Evolutionary conservation across 805 yeast species (phyloP), one percentile per base, ranked within the genome.

Genomic region (Teunomyces atbi): DNA sequence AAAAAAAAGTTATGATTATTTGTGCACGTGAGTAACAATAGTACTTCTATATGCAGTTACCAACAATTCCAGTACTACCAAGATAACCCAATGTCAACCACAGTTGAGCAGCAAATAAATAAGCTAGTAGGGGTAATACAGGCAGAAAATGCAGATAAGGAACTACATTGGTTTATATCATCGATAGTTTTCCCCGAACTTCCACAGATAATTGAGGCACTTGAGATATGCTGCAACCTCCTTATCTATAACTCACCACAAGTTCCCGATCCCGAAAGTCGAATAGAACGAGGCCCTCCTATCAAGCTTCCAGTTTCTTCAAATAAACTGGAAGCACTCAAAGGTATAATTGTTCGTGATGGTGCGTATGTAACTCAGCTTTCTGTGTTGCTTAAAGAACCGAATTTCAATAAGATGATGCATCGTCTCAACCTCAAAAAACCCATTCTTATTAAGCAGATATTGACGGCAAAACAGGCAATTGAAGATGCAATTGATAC

Each of bases 231-330:
- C 49, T 58, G 62, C 34, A 68, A 71, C 46, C 59, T 71, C 35
- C 55, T 72, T 7, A 48, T 66, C 13, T 64, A 63, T 55, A 70
- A 70, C 50, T 56, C 71, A 1, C 73, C 73, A 3, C 65, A 64
- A 41, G 61, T 59, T 26, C 72, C 73, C 3, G 66, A 65, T 42
- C 51, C 54, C 1, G 47, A 40, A 6, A 48, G 56, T 23, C 52
- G 50, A 34, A 58, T 60, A n/a, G 67, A 62, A 45, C 45, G 68
- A 11, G 75, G 74, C 1, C 72, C 73, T 4, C 43, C 75, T 11
- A 73, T 81, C 44, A 82, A 77, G 46, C 66, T 85, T 42, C 86
- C 90, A 0, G 63, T 85, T 5, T 69, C 82, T 0, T 72, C 82
- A 0, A 66, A 73, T 12, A 77, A 82, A 45, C 75, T 77, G 46